Evolutionary conservation across 2,329 filamentous ascomycete genomes (phyloP).

Genomic region (Sporothrix variecibatus): DNA sequence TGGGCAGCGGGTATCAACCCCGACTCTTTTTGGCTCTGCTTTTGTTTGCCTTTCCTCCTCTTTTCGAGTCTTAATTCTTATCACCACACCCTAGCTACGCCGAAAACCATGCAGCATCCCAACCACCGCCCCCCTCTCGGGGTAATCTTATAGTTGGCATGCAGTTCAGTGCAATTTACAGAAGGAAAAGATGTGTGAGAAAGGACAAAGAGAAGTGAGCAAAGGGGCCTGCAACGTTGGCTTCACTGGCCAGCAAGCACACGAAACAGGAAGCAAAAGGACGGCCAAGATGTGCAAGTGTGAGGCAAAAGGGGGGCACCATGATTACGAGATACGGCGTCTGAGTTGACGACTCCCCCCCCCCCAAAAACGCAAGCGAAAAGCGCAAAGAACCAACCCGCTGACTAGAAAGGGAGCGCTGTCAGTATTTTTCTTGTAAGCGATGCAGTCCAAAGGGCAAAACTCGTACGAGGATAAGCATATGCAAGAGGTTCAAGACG

Average conservation of each 20-base stretch:
- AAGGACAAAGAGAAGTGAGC: neutral
- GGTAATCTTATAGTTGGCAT: conserved; percentile 18
- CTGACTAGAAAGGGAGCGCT: neutral
- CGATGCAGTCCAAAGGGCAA: neutral
- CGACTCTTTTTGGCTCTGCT: neutral
- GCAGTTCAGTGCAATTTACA: neutral
- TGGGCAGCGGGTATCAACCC: neutral
- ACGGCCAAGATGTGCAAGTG: neutral
- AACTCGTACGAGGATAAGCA: conserved; percentile 3
- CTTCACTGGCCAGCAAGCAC: no score
- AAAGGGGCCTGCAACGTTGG: neutral
- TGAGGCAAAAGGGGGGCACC: neutral
- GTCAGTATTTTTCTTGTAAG: neutral
- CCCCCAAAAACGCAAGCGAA: neutral
- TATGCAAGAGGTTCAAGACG: neutral
- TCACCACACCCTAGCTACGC: conserved; percentile 16
- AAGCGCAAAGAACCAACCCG: neutral
- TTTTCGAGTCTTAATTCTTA: neutral
- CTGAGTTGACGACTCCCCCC: no score
- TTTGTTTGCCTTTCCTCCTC: neutral
- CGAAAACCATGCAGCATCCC: conserved; percentile 18
- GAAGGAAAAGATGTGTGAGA: neutral
- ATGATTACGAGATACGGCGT: neutral
- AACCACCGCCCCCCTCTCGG: neutral
- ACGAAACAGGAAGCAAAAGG: no score